Percentiles rank a stretch among this genome's conserved stretches.
phyloP scores from a whole-genome alignment of 2,329 filamentous ascomycete genomes.

The Parastagonospora nodorum region DNA sequence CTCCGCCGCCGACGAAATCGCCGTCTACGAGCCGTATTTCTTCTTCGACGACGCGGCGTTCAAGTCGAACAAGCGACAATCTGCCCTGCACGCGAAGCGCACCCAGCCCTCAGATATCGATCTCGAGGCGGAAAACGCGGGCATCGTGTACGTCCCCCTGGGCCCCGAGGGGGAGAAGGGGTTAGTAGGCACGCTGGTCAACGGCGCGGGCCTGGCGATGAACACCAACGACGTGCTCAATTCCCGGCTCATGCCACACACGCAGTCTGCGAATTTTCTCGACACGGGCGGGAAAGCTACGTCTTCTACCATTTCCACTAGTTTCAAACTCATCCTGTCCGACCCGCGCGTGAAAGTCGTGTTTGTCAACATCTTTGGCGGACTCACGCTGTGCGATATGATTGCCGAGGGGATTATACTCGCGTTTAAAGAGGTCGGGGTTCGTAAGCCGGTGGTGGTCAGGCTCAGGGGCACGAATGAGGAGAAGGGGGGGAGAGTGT shows the following conservation, averaged over 20 bases:
- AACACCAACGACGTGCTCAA: constrained; percentile 83
- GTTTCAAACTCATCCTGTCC: constrained; percentile 73
- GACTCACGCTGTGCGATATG: constrained; percentile 77
- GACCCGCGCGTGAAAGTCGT: constrained; percentile 75
- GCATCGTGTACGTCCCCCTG: constrained; percentile 78
- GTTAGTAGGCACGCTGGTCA: constrained; percentile 82
- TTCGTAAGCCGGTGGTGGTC: constrained; percentile 73
- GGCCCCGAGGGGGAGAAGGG: constrained; percentile 51
- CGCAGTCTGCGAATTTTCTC: constrained; percentile 79
- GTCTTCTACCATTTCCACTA: constrained; percentile 75
- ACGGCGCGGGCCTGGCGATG: constrained; percentile 89
- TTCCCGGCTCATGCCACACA: constrained; percentile 63
- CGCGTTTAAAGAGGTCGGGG: constrained; percentile 71
- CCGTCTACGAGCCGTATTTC: constrained; percentile 61
- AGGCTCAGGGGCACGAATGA: constrained; percentile 77
- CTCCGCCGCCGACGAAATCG: constrained; percentile 46
- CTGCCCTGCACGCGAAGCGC: constrained; percentile 63
- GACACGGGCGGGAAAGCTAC: constrained; percentile 92
- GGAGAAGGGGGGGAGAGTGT: constrained; percentile 69
- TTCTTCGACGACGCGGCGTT: constrained; percentile 74
- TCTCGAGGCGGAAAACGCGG: constrained; percentile 67
- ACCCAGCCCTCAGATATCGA: constrained; percentile 61
- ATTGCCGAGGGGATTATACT: constrained; percentile 76
- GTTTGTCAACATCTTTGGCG: constrained; percentile 74
- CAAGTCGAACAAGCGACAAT: constrained; percentile 65